Conservation (phyloP, 306 rosid species). For the Dalbergia oliveri region DNA sequence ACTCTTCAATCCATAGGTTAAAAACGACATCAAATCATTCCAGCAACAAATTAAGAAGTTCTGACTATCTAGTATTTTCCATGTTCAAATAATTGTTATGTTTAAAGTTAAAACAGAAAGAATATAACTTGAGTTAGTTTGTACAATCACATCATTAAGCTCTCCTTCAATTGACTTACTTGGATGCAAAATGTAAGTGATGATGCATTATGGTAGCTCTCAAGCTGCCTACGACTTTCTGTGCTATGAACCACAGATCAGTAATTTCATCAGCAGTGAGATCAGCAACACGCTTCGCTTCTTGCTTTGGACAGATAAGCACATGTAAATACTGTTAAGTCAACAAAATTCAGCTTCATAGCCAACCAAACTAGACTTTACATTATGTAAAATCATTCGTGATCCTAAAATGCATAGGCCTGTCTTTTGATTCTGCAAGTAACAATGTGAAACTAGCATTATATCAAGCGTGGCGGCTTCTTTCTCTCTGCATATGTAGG, state of each 20-base stretch:
- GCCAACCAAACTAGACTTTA: background rate
- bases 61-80: too few species aligned
- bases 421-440: background rate
- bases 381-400: background rate
- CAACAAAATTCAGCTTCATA: conserved; percentile 32
- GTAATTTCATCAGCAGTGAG: conserved; percentile 74
- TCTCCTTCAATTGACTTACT: conserved; percentile 56
- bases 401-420: background rate
- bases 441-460: background rate
- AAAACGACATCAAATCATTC: background rate
- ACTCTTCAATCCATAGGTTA: too few species aligned
- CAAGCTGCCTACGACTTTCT: conserved; percentile 76
- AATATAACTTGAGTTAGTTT: background rate
- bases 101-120: background rate
- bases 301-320: conserved; percentile 88
- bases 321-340: conserved; percentile 85
- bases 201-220: conserved; percentile 78
- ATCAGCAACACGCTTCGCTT: conserved; percentile 86
- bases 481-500: background rate
- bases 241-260: conserved; percentile 88
- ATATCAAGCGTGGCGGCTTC: background rate
- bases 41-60: too few species aligned
- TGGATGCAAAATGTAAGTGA: conserved; percentile 85
- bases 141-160: background rate
- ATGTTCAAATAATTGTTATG: background rate